Percentiles rank a stretch among this genome's conserved stretches.
Conservation (phyloP, 2,329 filamentous ascomycete species). For the Hypoxylon sp. region DNA sequence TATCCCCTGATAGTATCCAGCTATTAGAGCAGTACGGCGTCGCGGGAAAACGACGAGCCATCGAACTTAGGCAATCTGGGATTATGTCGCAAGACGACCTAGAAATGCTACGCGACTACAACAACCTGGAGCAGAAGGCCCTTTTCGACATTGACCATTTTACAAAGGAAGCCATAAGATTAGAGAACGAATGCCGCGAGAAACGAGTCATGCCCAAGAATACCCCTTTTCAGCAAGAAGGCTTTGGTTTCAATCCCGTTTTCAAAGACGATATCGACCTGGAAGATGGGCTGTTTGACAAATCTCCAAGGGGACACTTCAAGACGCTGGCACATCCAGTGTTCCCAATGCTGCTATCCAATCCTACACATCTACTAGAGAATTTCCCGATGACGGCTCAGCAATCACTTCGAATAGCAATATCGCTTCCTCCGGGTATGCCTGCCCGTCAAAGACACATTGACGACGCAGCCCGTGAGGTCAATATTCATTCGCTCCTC, state of each 20-base stretch:
- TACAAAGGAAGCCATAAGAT: slow-evolving; percentile 53
- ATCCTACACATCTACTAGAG: slow-evolving; percentile 62
- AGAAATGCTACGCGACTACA: slow-evolving; percentile 63
- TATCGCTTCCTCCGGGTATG: slow-evolving; percentile 56
- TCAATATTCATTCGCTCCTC: slow-evolving; percentile 62
- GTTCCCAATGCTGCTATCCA: slow-evolving; percentile 65
- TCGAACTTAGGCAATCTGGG: slow-evolving; percentile 54
- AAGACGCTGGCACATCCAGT: slow-evolving; percentile 57
- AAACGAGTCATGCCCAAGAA: slow-evolving; percentile 62
- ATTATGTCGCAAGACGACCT: slow-evolving; percentile 57
- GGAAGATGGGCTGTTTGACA: slow-evolving; percentile 48
- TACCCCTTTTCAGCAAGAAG: slow-evolving; percentile 58
- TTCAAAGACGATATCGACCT: slow-evolving; percentile 62
- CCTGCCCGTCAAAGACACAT: slow-evolving; percentile 56
- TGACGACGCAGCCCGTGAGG: slow-evolving; percentile 63
- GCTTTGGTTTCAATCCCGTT: slow-evolving; percentile 58
- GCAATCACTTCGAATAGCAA: slow-evolving; percentile 59
- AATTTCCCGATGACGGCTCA: slow-evolving; percentile 58
- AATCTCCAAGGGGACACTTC: slow-evolving; percentile 38
- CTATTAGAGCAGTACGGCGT: slow-evolving; percentile 47
- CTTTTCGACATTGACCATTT: slow-evolving; percentile 54
- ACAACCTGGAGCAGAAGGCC: slow-evolving; percentile 56
- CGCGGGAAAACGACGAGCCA: slow-evolving; percentile 55
- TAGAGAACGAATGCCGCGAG: slow-evolving; percentile 60
- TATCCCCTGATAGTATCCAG: slow-evolving; percentile 45